Conservation (phyloP, 768 basidiomycete genomes). For the Suillus weaverae region DNA sequence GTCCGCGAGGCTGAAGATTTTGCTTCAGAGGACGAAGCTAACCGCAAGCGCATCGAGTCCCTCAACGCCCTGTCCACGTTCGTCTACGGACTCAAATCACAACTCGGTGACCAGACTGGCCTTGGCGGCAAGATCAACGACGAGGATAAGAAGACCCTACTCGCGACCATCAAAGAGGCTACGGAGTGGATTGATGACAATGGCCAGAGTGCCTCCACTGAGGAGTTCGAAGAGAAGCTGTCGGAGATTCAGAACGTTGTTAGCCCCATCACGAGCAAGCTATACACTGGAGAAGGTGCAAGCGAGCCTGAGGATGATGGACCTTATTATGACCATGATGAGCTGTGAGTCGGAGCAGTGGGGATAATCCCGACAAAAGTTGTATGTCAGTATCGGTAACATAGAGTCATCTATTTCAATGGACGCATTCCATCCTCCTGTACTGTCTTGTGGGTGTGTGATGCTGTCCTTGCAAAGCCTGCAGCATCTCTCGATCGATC, state of each 20-base stretch:
- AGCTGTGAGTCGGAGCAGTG: conserved; percentile 36
- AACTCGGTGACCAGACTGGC: conserved; percentile 84
- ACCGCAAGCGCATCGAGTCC: conserved; percentile 83
- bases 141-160: conserved; percentile 82
- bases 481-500: neutral
- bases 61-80: conserved; percentile 80
- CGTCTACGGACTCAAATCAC: conserved; percentile 85
- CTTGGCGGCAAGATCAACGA: conserved; percentile 85
- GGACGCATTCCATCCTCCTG: neutral
- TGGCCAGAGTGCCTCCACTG: conserved; percentile 70
- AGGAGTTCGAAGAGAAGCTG: conserved; percentile 92
- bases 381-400: conserved; percentile 5
- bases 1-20: conserved; percentile 92
- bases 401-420: conserved; percentile 6
- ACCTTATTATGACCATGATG: conserved; percentile 50
- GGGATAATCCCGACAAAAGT: conserved; percentile 1
- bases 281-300: conserved; percentile 51
- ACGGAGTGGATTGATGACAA: conserved; percentile 92
- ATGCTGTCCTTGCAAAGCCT: neutral
- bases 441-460: neutral
- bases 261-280: conserved; percentile 83
- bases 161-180: conserved; percentile 81
- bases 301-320: conserved; percentile 38
- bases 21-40: conserved; percentile 74
- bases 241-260: conserved; percentile 71